These are phyloP conservation scores for Hydrangea macrophylla DNA, from an alignment of 148 eudicot genomes.

Conservation along the genomic window DNA sequence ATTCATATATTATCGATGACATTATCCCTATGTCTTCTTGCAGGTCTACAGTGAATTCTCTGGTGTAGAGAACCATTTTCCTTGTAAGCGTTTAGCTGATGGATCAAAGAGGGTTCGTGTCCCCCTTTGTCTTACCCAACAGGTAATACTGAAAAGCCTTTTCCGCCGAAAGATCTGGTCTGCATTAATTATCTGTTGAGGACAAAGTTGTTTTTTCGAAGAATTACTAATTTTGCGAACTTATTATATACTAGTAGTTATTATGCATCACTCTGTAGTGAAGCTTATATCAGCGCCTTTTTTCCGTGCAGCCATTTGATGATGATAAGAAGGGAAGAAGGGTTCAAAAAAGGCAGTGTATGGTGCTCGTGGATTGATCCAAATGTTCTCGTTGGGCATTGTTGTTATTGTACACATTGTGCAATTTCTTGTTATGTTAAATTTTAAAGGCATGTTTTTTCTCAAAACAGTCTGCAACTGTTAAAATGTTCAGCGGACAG, in stretches of 20 bases:
- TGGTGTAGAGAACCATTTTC: slow-evolving; percentile 40
- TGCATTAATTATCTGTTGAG: too few species aligned
- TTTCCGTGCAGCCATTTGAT: slow-evolving; percentile 38
- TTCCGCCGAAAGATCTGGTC: neutral
- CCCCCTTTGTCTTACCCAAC: slow-evolving; percentile 53
- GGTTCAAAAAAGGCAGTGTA: slow-evolving; percentile 46
- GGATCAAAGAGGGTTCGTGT: slow-evolving; percentile 82
- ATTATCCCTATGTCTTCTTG: slow-evolving; percentile 11
- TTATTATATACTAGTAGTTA: too few species aligned
- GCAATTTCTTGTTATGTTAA: neutral
- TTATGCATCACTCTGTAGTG: neutral
- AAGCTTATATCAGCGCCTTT: slow-evolving; percentile 6
- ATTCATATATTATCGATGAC: neutral
- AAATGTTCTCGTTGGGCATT: neutral
- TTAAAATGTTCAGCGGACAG: neutral
- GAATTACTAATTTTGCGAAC: neutral
- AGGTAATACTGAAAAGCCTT: slow-evolving; percentile 35
- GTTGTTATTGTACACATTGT: slow-evolving; percentile 1
- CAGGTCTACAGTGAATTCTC: slow-evolving; percentile 45
- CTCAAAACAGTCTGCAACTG: neutral
- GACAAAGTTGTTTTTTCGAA: too few species aligned
- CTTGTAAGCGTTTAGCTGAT: slow-evolving; percentile 68
- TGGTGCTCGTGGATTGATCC: slow-evolving; percentile 39
- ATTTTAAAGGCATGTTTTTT: neutral
- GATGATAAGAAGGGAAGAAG: slow-evolving; percentile 32